Evolutionary conservation across 805 yeast genomes (phyloP), one percentile per base, ranked within the genome.

Genomic region (Wickerhamiella cacticola): DNA sequence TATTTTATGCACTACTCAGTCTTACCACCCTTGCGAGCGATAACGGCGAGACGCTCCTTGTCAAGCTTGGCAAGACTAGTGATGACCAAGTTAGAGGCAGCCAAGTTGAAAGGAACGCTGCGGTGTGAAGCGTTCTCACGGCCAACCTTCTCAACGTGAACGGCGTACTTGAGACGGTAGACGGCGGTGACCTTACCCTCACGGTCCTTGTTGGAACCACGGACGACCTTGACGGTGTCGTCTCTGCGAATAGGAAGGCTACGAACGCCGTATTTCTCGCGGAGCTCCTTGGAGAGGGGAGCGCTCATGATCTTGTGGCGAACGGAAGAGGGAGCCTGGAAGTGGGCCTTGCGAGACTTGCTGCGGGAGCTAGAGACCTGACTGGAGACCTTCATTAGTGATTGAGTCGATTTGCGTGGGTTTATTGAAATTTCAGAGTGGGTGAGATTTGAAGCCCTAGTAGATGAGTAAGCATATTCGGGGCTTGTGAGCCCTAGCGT

Each of bases 261-360:
- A 70, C 80, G 86, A 75, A 92, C 76, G 72, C 87, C 87, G 85
- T 88, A 92, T 78, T 92, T 81, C 72, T 82, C 94, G 72, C 94
- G 82, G 74, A 92, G 84, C 78, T 92, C 98, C 80, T 92, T 92
- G 65, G 97, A 89, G 69, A 92, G 80, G 67, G 97, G 96, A 71
- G 98, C 97, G 67, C 96, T 83, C 81, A 92, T 76, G 72, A 92
- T 75, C 62, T 73, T 75, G 77, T 97, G 85, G 77, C 96, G 85
- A 68, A 76, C 85, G 62, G 89, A 82, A 60, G 98, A 89, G 67
- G 97, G 94, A 63, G 98, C 94, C 67, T 76, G 77, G 89, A 92
- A 92, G 82, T 92, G 84, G 73, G 97, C 97, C 85, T 92, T 92
- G 84, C 98, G 88, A 73, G 96, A 79, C 82, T 92, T 92, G 74